Base-by-base conservation (phyloP, 176 grass and related monocot species). In the Musa acuminata region DNA sequence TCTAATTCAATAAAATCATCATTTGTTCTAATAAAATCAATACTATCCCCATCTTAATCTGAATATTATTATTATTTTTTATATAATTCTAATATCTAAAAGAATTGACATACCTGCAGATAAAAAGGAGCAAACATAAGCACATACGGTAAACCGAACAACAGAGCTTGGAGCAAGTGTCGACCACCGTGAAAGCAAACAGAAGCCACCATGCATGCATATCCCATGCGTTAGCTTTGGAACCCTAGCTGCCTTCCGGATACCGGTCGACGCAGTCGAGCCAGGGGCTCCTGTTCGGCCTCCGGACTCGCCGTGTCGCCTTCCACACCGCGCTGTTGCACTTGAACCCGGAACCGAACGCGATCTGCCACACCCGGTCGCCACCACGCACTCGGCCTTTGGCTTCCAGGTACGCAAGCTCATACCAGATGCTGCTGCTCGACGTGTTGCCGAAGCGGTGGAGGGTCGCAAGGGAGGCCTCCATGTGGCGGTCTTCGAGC, bases 321-420 rank as follows among this genome's bases (percentile, higher is more conserved):
- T 86, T 84, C 95, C 95, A 99, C 0, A 99, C 95, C 11, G 91
- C 91, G 78, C 95, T 99, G 88, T 94, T 99, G 83, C 95, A 99
- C 84, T 99, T 99, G 95, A 99, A 99, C 0, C 95, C 95, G 0
- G 95, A 99, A 5, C 95, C 95, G 80, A 99, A 99, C 2, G 95
- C 95, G 76, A 99, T 87, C 86, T 99, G 95, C 95, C 95, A 99
- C 11, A 99, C 88, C 69, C 95, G 95, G 87, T 99, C 95, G 49
- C 95, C 95, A 52, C 86, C 17, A 72, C 84, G 86, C 63, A 99
- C 90, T 53, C 83, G 87, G 9, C 95, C 88, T 80, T 94, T 99
- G 69, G 95, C 84, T 78, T 99, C 95, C 20, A 94, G 82, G 82
- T 99, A 99, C 0, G 90, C 91, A 16, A 99, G 84, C 84, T 99